phyloP scores from a whole-genome alignment of 495 filamentous ascomycete species.

The Baudoinia panamericana region DNA sequence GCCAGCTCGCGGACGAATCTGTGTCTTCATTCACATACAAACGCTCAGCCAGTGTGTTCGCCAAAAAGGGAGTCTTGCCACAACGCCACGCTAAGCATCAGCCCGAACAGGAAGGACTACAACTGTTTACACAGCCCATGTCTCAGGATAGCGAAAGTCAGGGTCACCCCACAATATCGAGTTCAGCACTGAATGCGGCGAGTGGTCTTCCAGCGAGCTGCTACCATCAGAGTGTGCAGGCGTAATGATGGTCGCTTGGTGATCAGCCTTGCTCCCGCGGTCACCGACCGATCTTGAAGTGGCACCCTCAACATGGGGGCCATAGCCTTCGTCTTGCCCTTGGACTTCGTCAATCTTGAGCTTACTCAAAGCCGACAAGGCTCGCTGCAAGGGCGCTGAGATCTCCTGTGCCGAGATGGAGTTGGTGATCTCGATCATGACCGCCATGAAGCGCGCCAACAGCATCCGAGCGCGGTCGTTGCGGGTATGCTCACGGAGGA shows the following conservation, averaged over 20 bases:
- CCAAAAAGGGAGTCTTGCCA: no score
- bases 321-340: background rate
- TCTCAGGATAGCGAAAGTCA: conserved; percentile 1
- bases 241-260: conserved; percentile 10
- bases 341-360: conserved; percentile 15
- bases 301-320: no score
- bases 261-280: conserved; percentile 6
- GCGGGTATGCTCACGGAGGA: conserved; percentile 40
- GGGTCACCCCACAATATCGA: conserved; percentile 20
- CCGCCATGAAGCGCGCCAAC: conserved; percentile 23
- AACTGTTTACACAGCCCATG: background rate
- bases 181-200: conserved; percentile 23
- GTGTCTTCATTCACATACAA: no score
- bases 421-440: conserved; percentile 26
- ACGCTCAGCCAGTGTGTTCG: no score
- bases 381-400: conserved; percentile 27
- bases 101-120: no score
- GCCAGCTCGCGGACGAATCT: no score
- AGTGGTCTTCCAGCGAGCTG: conserved; percentile 13
- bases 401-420: conserved; percentile 28
- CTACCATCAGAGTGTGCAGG: conserved; percentile 1
- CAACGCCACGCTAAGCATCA: no score
- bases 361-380: conserved; percentile 23
- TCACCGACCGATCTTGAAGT: background rate
- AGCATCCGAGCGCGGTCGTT: conserved; percentile 28